These are phyloP conservation scores for Durio zibethinus DNA, from an alignment of 345 rosid species.

Conservation along the genomic window DNA sequence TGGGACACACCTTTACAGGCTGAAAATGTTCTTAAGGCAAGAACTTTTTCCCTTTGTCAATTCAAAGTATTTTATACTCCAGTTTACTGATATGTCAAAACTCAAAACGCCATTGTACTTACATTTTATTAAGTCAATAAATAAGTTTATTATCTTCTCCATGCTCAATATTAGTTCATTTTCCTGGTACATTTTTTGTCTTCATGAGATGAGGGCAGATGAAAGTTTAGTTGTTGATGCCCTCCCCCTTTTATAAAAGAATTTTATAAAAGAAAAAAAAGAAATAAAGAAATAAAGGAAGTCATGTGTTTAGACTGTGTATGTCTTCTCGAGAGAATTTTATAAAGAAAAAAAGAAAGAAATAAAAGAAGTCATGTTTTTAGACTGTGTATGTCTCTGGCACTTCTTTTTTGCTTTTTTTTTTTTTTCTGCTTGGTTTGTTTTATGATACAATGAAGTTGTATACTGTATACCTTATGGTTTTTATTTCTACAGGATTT, in stretches of 20 bases:
- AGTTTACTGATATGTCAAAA: neutral
- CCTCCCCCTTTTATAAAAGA: neutral
- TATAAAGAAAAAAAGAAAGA: neutral
- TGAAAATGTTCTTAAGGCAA: constrained; percentile 79
- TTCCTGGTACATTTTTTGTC: neutral
- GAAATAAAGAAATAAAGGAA: neutral
- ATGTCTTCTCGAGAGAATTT: too few relatives aligned
- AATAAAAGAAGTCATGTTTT: neutral
- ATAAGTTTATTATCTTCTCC: neutral
- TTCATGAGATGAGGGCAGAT: neutral
- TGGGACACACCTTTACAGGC: constrained; percentile 98
- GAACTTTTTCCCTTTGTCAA: constrained; percentile 14
- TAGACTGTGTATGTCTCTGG: neutral
- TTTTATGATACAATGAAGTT: neutral
- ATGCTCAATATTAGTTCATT: neutral
- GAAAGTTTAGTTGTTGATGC: neutral
- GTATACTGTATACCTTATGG: constrained; percentile 7
- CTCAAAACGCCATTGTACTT: neutral
- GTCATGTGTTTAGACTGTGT: neutral
- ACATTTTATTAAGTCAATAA: neutral
- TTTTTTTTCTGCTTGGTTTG: neutral
- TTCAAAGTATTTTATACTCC: neutral
- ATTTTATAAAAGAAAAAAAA: neutral
- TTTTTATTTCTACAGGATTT: constrained; percentile 53
- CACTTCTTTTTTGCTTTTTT: neutral